Evolutionary conservation across 331 rosid species (phyloP).

Genomic region (Ulmus americana): DNA sequence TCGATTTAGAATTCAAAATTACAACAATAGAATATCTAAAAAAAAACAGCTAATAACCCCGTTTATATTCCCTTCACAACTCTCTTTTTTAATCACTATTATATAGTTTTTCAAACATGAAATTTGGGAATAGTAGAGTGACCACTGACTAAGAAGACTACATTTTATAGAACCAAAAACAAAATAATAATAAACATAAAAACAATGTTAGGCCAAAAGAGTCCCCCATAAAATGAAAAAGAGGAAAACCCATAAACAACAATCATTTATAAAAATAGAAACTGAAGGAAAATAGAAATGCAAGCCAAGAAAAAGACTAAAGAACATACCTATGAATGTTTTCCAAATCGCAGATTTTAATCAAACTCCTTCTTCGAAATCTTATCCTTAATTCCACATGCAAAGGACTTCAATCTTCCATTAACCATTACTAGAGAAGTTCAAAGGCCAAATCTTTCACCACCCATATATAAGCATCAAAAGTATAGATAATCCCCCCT

Average conservation of each 20-base stretch:
- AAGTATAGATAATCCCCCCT: no score
- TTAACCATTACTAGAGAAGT: no score
- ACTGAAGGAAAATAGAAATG: no score
- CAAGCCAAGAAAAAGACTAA: no score
- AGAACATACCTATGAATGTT: no score
- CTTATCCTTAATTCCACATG: no score
- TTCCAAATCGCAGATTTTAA: no score
- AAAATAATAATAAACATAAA: constrained; percentile 12
- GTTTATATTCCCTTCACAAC: not conserved
- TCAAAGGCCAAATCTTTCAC: no score
- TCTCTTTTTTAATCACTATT: not conserved
- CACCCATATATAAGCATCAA: no score
- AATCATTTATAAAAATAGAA: not conserved
- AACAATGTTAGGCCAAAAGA: constrained; percentile 24
- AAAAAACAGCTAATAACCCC: not conserved
- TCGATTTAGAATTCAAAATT: not conserved
- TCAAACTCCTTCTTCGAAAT: no score
- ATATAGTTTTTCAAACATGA: not conserved
- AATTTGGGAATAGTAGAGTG: constrained; percentile 30
- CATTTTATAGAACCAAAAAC: constrained; percentile 24
- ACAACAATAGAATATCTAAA: constrained; percentile 26
- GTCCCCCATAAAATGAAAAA: constrained; percentile 13
- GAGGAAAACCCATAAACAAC: constrained; percentile 14
- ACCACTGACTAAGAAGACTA: constrained; percentile 32
- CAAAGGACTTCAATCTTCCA: no score